Evolutionary conservation across 768 basidiomycete genomes (phyloP), one percentile per base, ranked within the genome.

Genomic region (Termitomyces titanicus): DNA sequence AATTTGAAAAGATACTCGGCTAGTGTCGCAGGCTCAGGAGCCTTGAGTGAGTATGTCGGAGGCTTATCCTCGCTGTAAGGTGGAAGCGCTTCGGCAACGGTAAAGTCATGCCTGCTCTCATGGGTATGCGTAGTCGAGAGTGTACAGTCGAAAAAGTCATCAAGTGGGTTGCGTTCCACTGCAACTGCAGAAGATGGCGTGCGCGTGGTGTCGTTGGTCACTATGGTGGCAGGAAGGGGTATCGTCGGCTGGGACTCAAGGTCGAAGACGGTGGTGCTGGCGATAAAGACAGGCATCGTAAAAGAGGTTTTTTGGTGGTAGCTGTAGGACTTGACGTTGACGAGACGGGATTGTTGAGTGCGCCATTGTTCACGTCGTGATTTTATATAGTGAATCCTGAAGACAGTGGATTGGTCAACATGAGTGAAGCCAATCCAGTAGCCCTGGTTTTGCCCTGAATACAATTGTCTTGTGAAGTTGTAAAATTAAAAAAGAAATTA

Each of bases 1-100:
- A 84, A 84, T 62, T 79, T 80, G 71, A 86, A 85, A 44, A 86
- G 67, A 64, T 79, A 82, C 68, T 79, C 76, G 6, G 84, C 80
- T 47, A 85, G 77, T 24, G 83, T 85, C 4, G 73, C 66, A 33
- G 77, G 74, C 70, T 86, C 82, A 20, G 60, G 60, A 15, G 70
- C 68, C 54, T 72, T 68, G 9, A 64, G 59, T n/a, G 72, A 64
- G 64, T 70, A 76, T 37, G 56, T 48, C n/a, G 66, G 71, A 38
- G 73, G 77, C 31, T 66, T 66, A 49, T 79, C 76, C 47, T 72
- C 76, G 8, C 69, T 69, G 58, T 82, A 83, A 17, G 79, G 66
- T 3, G 80, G 82, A 17, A 66, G 74, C 10, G 65, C 60, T 15
- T 72, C 68, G 10, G 66, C 63, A 51, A 67, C 46, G 66, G 70